A percentile compares a stretch with the other conserved stretches of the same genome.
phyloP scores from a whole-genome alignment of 108 stramenopile genomes.

The Halocafeteria seosinensis region DNA sequence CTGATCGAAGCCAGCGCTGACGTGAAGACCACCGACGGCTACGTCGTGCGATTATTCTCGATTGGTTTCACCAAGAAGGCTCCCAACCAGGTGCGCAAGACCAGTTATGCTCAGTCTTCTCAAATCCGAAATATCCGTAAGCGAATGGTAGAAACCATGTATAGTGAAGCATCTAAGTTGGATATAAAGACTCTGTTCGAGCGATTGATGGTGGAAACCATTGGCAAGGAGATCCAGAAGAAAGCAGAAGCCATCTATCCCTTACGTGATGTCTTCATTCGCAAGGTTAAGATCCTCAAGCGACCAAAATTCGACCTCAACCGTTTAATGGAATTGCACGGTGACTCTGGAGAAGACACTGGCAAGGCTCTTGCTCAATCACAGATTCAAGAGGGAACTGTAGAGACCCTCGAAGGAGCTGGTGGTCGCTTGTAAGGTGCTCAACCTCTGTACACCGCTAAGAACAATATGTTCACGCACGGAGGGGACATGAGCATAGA shows the following conservation, averaged over 20 bases:
- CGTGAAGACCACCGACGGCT: slow-evolving; percentile 90
- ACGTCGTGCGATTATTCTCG: slow-evolving; percentile 89
- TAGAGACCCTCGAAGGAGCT: slow-evolving; percentile 55
- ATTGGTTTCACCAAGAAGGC: slow-evolving; percentile 95
- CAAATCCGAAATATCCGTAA: slow-evolving; percentile 84
- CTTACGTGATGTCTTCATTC: slow-evolving; percentile 92
- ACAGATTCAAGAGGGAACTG: slow-evolving; percentile 53
- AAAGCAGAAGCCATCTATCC: slow-evolving; percentile 78
- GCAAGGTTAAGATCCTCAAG: slow-evolving; percentile 99
- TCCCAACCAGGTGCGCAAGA: slow-evolving; percentile 81
- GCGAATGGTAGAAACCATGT: slow-evolving; percentile 89
- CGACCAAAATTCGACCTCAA: slow-evolving; percentile 99
- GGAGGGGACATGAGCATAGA: no score
- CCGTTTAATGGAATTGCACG: slow-evolving; percentile 98
- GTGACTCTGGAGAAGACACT: slow-evolving; percentile 43
- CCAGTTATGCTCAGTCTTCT: slow-evolving; percentile 87
- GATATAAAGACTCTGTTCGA: slow-evolving; percentile 90
- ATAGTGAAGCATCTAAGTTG: slow-evolving; percentile 81
- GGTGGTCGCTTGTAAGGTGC: slow-evolving; percentile 66
- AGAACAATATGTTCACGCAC: no score
- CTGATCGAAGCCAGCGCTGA: slow-evolving; percentile 97
- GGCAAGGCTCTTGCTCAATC: slow-evolving; percentile 57
- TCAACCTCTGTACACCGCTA: no score
- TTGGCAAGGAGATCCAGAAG: slow-evolving; percentile 75
- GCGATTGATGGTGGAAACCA: slow-evolving; percentile 78